Conservation (phyloP, 805 yeast species). For the Saturnispora kantuleensis region DNA sequence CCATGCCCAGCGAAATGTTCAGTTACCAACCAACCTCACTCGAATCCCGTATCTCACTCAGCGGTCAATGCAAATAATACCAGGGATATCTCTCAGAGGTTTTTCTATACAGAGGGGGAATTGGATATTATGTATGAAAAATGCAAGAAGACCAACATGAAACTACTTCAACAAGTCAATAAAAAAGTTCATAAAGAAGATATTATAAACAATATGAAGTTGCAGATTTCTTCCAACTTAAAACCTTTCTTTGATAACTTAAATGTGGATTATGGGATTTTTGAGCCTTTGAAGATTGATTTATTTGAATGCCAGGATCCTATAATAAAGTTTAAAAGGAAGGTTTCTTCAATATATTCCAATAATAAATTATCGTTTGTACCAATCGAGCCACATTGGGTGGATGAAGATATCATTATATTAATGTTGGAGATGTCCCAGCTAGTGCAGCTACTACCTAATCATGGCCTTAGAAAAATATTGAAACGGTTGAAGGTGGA, state of each 20-base stretch:
- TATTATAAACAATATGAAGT: conserved; percentile 1
- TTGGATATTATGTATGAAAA: not conserved
- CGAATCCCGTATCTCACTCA: too few relatives aligned
- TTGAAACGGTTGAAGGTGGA: conserved; percentile 18
- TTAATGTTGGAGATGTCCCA: conserved; percentile 39
- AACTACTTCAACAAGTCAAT: not conserved
- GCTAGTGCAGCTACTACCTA: conserved; percentile 29
- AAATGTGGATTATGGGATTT: not conserved
- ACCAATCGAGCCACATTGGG: conserved; percentile 35
- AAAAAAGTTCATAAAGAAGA: conserved; percentile 3
- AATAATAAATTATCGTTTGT: conserved; percentile 39
- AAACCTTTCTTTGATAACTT: conserved; percentile 12
- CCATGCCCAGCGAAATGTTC: too few relatives aligned
- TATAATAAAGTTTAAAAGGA: conserved; percentile 42
- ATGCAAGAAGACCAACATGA: not conserved
- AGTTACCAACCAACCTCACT: too few relatives aligned
- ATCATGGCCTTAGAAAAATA: conserved; percentile 19
- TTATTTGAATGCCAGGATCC: conserved; percentile 27
- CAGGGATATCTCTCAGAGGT: not conserved
- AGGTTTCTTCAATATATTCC: conserved; percentile 40
- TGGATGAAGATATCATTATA: conserved; percentile 35
- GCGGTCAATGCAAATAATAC: too few relatives aligned
- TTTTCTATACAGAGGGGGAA: not conserved
- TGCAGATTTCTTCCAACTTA: conserved; percentile 9
- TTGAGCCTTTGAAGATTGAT: conserved; percentile 8